Base-by-base conservation (phyloP, 495 filamentous ascomycete species). In the Chaetomium tenue region DNA sequence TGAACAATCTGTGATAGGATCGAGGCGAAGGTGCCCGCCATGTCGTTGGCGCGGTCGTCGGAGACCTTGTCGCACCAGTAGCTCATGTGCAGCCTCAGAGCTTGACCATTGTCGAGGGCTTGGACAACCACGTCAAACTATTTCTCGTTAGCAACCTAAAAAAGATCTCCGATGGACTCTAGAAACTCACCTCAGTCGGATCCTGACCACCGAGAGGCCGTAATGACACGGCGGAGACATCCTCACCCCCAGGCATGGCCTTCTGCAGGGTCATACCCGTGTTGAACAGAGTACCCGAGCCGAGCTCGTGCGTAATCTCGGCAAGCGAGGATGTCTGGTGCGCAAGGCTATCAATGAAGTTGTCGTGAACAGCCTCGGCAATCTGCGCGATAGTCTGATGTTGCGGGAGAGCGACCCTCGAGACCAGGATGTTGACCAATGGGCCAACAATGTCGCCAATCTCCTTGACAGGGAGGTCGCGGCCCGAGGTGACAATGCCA, bases 321-420 rank as follows among this genome's bases (percentile, higher is more conserved):
- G 68, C 47, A 9, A 82, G 69, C 8, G 78, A 66, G 9, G 72
- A 68, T 60, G 80, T 75, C 20, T 74, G 72, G 62, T 80, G 72
- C 4, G 72, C 57, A 7, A 71, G 30, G 26, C 72, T 67, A 16
- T 74, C 66, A 11, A 62, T 44, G 7, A 78, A 65, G 16, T 64
- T 70, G 54, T 80, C 70, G 51, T 77, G 77, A 13, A 65, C 46
- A 48, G 26, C 57, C 53, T 60, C 48, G 26, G 28, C 42, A 60
- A 48, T 54, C 40, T 64, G 48, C 15, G 28, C 25, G 25, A 52
- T 39, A 5, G 58, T 22, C 30, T 60, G 54, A 52, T 53, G 53
- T 52, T 53, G 53, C 20, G 46, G 56, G 4, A 60, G 23, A 12
- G 22, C 25, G 57, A 65, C 33, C 15, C 60, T 53, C 13, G 60